These are phyloP conservation scores for Apiospora aurea DNA, from an alignment of 2,329 filamentous ascomycete genomes.

Conservation along the genomic window DNA sequence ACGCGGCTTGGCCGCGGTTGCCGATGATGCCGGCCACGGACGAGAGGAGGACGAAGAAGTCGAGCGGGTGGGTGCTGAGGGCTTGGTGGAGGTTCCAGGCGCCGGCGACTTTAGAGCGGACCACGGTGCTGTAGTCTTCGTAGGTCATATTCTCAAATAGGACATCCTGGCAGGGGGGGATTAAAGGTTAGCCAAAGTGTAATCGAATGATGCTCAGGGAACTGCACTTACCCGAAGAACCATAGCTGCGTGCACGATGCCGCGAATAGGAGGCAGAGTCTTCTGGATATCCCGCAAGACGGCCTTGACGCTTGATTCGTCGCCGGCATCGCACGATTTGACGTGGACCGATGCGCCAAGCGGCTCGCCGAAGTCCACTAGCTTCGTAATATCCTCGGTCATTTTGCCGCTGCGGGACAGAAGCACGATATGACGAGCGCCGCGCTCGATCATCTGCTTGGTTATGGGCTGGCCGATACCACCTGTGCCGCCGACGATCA, in stretches of 20 bases:
- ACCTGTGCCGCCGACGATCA: conserved; percentile 59
- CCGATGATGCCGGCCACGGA: conserved; percentile 58
- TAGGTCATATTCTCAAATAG: conserved; percentile 61
- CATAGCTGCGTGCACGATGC: conserved; percentile 43
- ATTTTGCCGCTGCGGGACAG: conserved; percentile 48
- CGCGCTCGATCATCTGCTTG: conserved; percentile 56
- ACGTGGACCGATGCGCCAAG: conserved; percentile 35
- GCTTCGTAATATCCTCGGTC: conserved; percentile 47
- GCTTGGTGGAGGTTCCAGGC: conserved; percentile 61
- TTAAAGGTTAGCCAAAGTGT: neutral
- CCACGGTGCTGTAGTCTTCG: conserved; percentile 54
- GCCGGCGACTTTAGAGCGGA: conserved; percentile 58
- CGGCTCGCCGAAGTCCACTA: conserved; percentile 47
- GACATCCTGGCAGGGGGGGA: conserved; percentile 44
- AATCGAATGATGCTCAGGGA: neutral
- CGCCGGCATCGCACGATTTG: conserved; percentile 39
- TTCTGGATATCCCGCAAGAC: conserved; percentile 34
- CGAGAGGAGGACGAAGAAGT: conserved; percentile 61
- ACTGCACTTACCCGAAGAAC: conserved; percentile 43
- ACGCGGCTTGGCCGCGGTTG: conserved; percentile 59
- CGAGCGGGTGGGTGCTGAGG: conserved; percentile 46
- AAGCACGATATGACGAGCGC: conserved; percentile 55
- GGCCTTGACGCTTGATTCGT: conserved; percentile 32
- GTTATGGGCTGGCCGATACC: conserved; percentile 59
- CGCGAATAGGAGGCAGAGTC: conserved; percentile 39